Conservation (phyloP, 2,329 filamentous ascomycete genomes). For the Mycosphaerella arachidis region DNA sequence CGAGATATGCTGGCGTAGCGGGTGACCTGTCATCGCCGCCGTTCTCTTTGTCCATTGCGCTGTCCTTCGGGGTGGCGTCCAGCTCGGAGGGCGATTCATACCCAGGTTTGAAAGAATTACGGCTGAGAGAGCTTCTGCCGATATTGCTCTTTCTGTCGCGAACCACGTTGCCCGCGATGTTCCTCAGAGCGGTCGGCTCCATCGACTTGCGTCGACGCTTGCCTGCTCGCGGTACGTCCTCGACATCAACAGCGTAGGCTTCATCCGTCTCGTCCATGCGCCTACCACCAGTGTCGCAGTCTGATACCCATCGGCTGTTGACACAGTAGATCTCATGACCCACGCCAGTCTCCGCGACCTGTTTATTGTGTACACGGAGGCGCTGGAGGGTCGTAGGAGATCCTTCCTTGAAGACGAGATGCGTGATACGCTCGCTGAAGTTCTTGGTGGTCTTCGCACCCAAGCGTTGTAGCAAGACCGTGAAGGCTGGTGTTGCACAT, state of each 20-base stretch:
- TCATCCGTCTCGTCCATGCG: conserved; percentile 31
- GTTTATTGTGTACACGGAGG: conserved; percentile 32
- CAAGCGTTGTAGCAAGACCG: conserved; percentile 32
- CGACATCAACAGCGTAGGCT: conserved; percentile 32
- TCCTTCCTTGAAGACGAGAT: conserved; percentile 38
- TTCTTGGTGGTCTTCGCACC: conserved; percentile 34
- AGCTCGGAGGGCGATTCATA: conserved; percentile 14
- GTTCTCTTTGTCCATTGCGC: conserved; percentile 25
- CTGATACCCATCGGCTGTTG: conserved; percentile 36
- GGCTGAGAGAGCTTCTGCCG: conserved; percentile 27
- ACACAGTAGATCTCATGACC: conserved; percentile 32
- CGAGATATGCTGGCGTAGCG: conserved; percentile 30
- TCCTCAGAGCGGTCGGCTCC: conserved; percentile 31
- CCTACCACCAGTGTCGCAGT: conserved; percentile 31
- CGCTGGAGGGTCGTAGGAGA: conserved; percentile 33
- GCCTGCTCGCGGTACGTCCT: conserved; percentile 30
- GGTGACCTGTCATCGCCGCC: conserved; percentile 27
- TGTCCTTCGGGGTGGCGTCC: conserved; percentile 10
- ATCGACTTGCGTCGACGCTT: conserved; percentile 35
- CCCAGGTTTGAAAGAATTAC: conserved; percentile 19
- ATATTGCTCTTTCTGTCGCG: conserved; percentile 28
- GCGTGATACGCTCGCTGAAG: conserved; percentile 35
- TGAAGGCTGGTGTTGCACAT: conserved; percentile 33
- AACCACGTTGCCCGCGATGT: conserved; percentile 33
- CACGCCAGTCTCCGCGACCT: conserved; percentile 19